phyloP scores from a whole-genome alignment of 441 rosid genomes.

The Pelargonium australe region DNA sequence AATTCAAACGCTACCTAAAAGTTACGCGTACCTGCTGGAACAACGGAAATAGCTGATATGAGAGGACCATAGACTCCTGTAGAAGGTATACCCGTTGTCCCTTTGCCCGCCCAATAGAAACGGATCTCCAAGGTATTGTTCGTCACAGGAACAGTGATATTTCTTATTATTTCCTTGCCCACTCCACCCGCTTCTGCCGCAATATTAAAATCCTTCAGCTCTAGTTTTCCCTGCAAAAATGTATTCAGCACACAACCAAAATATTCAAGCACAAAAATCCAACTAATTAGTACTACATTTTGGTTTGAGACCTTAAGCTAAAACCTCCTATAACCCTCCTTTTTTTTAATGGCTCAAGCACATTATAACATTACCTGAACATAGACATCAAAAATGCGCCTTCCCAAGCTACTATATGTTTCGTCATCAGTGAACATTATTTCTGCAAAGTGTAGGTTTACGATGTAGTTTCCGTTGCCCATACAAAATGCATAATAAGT shows the following conservation, averaged over 20 bases:
- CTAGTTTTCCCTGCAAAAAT: conserved; percentile 27
- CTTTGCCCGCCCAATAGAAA: conserved; percentile 18
- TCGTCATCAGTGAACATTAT: conserved; percentile 28
- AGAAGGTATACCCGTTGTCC: conserved; percentile 35
- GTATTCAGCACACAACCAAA: not conserved
- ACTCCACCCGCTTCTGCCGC: conserved; percentile 38
- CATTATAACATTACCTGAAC: conserved; percentile 37
- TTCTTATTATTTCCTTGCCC: conserved; percentile 26
- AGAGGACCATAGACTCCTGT: conserved; percentile 57
- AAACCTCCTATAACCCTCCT: no score
- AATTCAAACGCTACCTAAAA: conserved; percentile 10
- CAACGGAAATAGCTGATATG: conserved; percentile 24
- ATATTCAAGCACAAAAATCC: not conserved
- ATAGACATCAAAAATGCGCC: conserved; percentile 28
- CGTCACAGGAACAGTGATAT: conserved; percentile 26
- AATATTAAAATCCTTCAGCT: conserved; percentile 37
- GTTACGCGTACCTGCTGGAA: no score
- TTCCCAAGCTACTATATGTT: no score
- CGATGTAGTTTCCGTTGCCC: conserved; percentile 37
- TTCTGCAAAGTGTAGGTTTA: conserved; percentile 59
- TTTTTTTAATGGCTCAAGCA: no score
- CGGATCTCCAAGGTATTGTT: not conserved
- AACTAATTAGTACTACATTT: no score
- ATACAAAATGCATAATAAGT: conserved; percentile 51
- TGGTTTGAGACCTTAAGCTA: no score